Percentiles rank a stretch among this genome's conserved stretches.
These are phyloP conservation scores for Abelmoschus esculentus DNA, from an alignment of 345 rosid species.

Conservation along the genomic window DNA sequence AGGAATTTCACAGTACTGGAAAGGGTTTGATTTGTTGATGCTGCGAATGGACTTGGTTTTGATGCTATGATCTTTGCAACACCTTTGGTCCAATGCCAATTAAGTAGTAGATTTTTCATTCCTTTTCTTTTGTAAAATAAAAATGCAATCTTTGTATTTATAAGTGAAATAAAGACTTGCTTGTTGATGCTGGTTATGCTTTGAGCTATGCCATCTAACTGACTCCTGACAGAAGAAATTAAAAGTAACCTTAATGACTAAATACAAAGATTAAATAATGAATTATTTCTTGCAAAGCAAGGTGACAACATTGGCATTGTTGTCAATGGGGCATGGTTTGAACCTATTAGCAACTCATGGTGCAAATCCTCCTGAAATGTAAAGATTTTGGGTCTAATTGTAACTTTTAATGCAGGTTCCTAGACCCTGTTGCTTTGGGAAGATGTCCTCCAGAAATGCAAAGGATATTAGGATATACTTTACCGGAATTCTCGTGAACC, in stretches of 20 bases:
- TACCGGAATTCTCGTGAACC: slow-evolving; percentile 39
- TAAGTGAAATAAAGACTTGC: neutral
- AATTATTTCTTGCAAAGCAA: slow-evolving; percentile 34
- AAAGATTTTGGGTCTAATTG: no score
- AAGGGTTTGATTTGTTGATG: no score
- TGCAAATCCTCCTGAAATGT: no score
- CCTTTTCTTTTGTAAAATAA: neutral
- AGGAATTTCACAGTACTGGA: neutral
- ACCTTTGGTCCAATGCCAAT: neutral
- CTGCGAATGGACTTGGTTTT: neutral
- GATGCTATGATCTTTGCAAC: neutral
- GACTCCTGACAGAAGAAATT: no score
- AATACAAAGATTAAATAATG: neutral
- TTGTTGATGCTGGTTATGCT: neutral
- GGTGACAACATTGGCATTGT: slow-evolving; percentile 54
- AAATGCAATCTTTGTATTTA: neutral
- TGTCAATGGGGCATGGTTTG: slow-evolving; percentile 41
- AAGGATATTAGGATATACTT: slow-evolving; percentile 29
- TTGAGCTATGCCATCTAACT: neutral
- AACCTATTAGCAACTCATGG: slow-evolving; percentile 44
- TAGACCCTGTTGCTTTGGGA: slow-evolving; percentile 51
- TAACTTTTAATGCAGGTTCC: slow-evolving; percentile 21
- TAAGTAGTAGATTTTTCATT: neutral
- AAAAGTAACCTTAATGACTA: no score
- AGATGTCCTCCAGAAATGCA: slow-evolving; percentile 52